Evolutionary conservation across 2,329 filamentous ascomycete genomes (phyloP).

Genomic region (Epichloe sylvatica): DNA sequence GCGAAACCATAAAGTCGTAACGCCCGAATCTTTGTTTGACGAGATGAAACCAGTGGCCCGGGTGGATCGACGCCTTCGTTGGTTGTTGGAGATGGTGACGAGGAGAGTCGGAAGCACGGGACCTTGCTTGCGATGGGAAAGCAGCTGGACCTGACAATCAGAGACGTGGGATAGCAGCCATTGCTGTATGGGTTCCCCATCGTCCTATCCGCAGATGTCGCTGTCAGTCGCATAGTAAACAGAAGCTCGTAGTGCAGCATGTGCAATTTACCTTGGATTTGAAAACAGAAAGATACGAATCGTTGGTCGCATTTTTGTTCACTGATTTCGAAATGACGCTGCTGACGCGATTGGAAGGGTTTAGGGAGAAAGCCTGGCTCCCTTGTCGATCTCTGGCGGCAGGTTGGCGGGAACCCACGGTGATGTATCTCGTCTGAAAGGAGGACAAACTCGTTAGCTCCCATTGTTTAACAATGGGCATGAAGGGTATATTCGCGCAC

Average conservation of each 20-base stretch:
- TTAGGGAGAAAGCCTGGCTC: constrained; percentile 26
- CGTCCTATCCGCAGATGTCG: constrained; percentile 23
- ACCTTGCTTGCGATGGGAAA: constrained; percentile 48
- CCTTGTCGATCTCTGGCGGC: constrained; percentile 21
- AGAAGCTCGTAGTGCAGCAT: not conserved
- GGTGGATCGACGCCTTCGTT: constrained; percentile 51
- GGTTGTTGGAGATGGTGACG: constrained; percentile 43
- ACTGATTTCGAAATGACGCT: constrained; percentile 24
- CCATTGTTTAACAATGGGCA: not conserved
- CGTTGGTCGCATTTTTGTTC: constrained; percentile 23
- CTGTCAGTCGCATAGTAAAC: not conserved
- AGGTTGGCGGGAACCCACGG: constrained; percentile 31
- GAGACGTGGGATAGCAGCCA: constrained; percentile 37
- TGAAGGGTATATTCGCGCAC: constrained; percentile 19
- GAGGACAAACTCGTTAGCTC: constrained; percentile 6
- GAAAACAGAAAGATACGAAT: constrained; percentile 38
- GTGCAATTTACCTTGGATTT: constrained; percentile 36
- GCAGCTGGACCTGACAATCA: constrained; percentile 44
- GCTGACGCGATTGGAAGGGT: constrained; percentile 24
- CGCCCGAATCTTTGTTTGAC: constrained; percentile 33
- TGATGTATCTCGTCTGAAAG: constrained; percentile 42
- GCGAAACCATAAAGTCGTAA: constrained; percentile 43
- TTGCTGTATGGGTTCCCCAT: constrained; percentile 39
- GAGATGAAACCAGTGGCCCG: constrained; percentile 43
- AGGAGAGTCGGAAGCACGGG: constrained; percentile 45